phyloP scores from a whole-genome alignment of 345 rosid genomes.

The Nephelium lappaceum region DNA sequence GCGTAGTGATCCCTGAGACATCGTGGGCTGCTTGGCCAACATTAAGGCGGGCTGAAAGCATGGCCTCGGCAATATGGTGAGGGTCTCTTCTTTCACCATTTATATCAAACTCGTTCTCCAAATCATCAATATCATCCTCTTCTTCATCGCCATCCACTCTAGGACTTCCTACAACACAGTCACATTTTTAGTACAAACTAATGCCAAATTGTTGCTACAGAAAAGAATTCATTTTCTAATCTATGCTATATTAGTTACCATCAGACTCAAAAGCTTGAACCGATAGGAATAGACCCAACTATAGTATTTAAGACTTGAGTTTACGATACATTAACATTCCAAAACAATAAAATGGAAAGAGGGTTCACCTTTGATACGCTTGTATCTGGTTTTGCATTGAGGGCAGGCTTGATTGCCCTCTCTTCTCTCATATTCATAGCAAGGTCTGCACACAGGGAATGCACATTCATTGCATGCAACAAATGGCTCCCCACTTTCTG shows the following conservation, averaged over 20 bases:
- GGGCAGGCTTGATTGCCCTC: conserved; percentile 96
- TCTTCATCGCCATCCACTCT: conserved; percentile 76
- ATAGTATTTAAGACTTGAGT: too few relatives aligned
- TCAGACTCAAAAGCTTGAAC: too few relatives aligned
- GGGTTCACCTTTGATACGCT: conserved; percentile 73
- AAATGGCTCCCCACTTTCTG: conserved; percentile 75
- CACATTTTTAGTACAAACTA: conserved; percentile 16
- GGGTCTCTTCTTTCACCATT: conserved; percentile 39
- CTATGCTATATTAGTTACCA: not conserved
- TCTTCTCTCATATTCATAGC: conserved; percentile 90
- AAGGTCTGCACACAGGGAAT: conserved; percentile 89
- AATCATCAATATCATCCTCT: conserved; percentile 68
- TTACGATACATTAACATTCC: too few relatives aligned
- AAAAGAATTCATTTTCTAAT: not conserved
- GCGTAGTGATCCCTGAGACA: conserved; percentile 35
- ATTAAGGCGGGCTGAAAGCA: conserved; percentile 55
- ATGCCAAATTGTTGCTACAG: not conserved
- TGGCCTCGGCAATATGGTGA: conserved; percentile 46
- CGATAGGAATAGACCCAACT: too few relatives aligned
- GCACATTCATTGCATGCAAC: conserved; percentile 99
- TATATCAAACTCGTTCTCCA: conserved; percentile 61
- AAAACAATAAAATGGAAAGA: not conserved
- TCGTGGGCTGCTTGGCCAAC: conserved; percentile 37
- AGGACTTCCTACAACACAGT: conserved; percentile 51
- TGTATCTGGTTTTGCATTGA: conserved; percentile 89